These are phyloP conservation scores for Cotoneaster glaucophyllus DNA, from an alignment of 306 rosid species.

Conservation along the genomic window DNA sequence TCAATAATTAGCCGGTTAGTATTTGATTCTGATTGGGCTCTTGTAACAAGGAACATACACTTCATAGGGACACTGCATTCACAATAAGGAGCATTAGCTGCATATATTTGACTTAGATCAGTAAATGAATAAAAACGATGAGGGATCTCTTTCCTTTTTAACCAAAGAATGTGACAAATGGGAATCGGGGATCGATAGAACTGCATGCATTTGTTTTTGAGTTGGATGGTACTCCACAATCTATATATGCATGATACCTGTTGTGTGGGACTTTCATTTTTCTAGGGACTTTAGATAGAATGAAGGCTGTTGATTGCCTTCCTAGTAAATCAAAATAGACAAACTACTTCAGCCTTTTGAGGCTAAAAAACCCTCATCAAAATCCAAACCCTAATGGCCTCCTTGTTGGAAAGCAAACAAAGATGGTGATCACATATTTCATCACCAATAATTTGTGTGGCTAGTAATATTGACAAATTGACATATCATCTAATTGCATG, in stretches of 20 bases:
- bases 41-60: not conserved
- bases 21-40: not conserved
- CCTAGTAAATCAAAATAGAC: not conserved
- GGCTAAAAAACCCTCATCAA: not conserved
- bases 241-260: not conserved
- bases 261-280: not conserved
- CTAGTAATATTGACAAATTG: not conserved
- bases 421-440: not conserved
- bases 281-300: not conserved
- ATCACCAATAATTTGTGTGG: conserved; percentile 16
- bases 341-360: not conserved
- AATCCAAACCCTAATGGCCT: conserved; percentile 7
- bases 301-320: not conserved
- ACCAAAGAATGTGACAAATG: not conserved
- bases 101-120: not conserved
- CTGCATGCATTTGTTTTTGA: not conserved
- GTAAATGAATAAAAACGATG: no score
- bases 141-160: not conserved
- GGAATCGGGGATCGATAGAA: not conserved
- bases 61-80: not conserved
- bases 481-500: not conserved
- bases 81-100: not conserved
- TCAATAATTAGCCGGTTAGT: not conserved
- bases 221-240: not conserved
- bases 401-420: conserved; percentile 23